Base-by-base conservation (phyloP, 2,329 filamentous ascomycete species). In the Fusarium begoniae region DNA sequence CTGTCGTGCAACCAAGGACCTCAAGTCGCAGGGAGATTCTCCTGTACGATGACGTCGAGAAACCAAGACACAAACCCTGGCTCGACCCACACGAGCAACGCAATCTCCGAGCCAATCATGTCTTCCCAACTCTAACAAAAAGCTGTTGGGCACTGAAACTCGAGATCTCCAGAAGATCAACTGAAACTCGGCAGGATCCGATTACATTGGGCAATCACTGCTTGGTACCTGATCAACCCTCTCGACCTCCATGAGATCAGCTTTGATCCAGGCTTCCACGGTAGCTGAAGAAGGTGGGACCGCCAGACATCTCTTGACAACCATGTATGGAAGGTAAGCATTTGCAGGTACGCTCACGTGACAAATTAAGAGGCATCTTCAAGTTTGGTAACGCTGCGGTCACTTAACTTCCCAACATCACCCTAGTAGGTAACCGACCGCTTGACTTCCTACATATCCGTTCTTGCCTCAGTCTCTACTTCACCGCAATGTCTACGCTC, bases 21-120 rank as follows among this genome's bases (percentile, higher is more conserved):
- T 75, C 41, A n/a, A 40, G 51, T 38, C 41, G 59, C 56, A 17
- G 53, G 64, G 58, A 51, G 50, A 60, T 45, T 54, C n/a, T 48
- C 55, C 72, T 78, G 77, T 69, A 51, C 69, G 51, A 78, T 78
- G 77, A 78, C 77, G 77, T 78, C 69, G 69, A 24, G 54, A 40
- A 66, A 30, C 62, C 51, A 28, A 72, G 40, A 63, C 47, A 48
- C 55, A 47, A 63, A 30, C 60, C 63, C 57, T 70, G 40, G 57
- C 70, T 66, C 51, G 59, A 65, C 47, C 63, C 74, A 45, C 70
- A 58, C 9, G 38, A 66, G 38, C 35, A 20, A 48, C 11, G 13
- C 47, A 43, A 37, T 56, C 48, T 38, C 58, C 56, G 43, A 43
- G 13, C 75, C 73, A 77, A 75, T 76, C 55, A 75, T 28, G 5